A percentile compares a stretch with the other conserved stretches of the same genome.
Conservation (phyloP, 768 basidiomycete species). For the Leucocoprinus leucothites region DNA sequence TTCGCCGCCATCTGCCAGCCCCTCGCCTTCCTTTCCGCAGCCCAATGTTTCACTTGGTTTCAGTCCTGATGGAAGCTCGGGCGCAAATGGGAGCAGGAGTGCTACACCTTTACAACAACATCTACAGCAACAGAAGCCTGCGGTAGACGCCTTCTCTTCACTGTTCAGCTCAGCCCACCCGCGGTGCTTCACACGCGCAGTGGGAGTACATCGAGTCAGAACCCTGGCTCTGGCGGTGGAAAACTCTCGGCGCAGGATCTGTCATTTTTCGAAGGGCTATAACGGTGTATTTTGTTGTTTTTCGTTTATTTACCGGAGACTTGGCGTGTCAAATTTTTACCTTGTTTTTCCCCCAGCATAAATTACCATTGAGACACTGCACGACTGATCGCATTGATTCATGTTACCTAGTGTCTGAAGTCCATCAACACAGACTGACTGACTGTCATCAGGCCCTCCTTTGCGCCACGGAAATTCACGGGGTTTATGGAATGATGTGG, state of each 20-base stretch:
- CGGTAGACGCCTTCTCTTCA: constrained; percentile 22
- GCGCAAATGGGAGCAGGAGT: background rate
- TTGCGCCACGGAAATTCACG: no score
- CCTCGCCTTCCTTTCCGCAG: background rate
- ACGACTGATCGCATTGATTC: background rate
- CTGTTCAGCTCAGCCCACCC: constrained; percentile 42
- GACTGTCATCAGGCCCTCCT: no score
- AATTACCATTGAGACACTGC: background rate
- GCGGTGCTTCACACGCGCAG: constrained; percentile 25
- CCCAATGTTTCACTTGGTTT: background rate
- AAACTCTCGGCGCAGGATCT: constrained; percentile 81
- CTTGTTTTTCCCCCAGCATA: no score
- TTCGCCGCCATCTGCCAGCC: constrained; percentile 5
- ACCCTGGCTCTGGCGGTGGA: constrained; percentile 27
- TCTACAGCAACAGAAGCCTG: constrained; percentile 16
- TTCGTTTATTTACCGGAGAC: background rate
- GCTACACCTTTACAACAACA: background rate
- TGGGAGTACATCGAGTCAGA: constrained; percentile 19
- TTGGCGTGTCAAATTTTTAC: background rate
- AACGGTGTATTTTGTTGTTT: background rate
- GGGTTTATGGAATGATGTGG: background rate
- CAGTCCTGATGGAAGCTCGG: background rate
- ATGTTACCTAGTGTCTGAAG: background rate
- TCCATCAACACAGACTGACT: no score
- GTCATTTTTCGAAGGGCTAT: constrained; percentile 78